phyloP scores from a whole-genome alignment of 768 basidiomycete species.

The Psilocybe azurescens region DNA sequence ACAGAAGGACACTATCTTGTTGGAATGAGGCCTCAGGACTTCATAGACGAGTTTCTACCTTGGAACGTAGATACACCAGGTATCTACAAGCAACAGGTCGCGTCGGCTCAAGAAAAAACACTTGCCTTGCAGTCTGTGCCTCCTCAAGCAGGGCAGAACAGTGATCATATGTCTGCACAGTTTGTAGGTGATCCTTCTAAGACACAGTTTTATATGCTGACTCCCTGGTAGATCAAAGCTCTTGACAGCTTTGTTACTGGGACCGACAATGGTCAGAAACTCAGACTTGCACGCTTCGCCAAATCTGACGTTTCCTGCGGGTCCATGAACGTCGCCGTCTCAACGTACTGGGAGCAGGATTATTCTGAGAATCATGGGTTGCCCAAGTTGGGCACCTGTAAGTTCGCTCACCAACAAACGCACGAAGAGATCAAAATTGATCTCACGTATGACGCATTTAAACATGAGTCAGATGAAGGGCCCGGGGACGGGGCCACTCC shows the following conservation, averaged over 20 bases:
- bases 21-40: background rate
- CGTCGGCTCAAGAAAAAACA: background rate
- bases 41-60: background rate
- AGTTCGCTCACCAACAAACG: background rate
- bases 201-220: background rate
- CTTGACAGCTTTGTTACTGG: background rate
- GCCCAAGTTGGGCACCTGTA: background rate
- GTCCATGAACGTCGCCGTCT: background rate
- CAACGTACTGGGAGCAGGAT: background rate
- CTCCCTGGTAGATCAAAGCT: background rate
- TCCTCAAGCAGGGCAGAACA: background rate
- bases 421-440: background rate
- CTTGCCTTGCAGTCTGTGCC: background rate
- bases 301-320: background rate
- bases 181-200: background rate
- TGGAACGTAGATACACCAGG: background rate
- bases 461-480: background rate
- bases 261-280: background rate
- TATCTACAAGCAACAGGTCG: background rate
- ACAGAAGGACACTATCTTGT: background rate
- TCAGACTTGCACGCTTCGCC: background rate
- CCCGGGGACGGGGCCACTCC: background rate
- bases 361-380: background rate
- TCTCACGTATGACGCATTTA: background rate
- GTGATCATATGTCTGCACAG: background rate